Base-by-base conservation (phyloP, 164 flowering plant genomes). In the Nymphaea thermarum region DNA sequence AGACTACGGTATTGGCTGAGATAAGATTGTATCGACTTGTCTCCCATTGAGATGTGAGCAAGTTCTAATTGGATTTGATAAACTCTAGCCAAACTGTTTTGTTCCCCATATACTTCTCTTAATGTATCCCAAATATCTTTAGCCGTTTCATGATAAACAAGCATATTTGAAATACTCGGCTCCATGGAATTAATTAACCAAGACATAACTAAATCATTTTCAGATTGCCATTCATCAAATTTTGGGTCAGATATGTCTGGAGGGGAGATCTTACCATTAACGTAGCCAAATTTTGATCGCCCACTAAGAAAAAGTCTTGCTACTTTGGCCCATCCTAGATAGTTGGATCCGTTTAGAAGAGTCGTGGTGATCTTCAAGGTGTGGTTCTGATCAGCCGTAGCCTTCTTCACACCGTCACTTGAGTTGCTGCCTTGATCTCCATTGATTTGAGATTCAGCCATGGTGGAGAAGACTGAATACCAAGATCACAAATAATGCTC, bases 111-210 rank as follows among this genome's bases (percentile, higher is more conserved):
- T 17, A 62, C 18, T 62, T 62, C 64, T 2, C 2, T 62, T 11
- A 64, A 6, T 3, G 66, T 25, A 1, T 64, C 25, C 66, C 66
- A 64, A 1, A 64, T 5, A 43, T 41, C 11, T 2, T 64, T 41
- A 43, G 66, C 66, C 4, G 6, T 64, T 14, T 64, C 66, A 41
- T 7, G 6, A 64, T 11, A 36, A 36, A 25, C 43, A 64, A 64
- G 42, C 25, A 43, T 7, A 25, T 64, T 16, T 7, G 25, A 6
- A 4, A 64, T 1, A 15, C 42, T 64, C 0, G 43, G 44, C 25
- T 62, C 64, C 64, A 62, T 62, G 18, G 64, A 62, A 62, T 62
- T 62, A 1, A 62, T 11, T 11, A 62, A 25, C 64, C 64, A 17
- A 14, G 64, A 62, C 64, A 62, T 62, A 2, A 62, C 64, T 14